A percentile compares a stretch with the other conserved stretches of the same genome.
Conservation (phyloP, 2,329 filamentous ascomycete species). For the Aspergillus novoparasiticus region DNA sequence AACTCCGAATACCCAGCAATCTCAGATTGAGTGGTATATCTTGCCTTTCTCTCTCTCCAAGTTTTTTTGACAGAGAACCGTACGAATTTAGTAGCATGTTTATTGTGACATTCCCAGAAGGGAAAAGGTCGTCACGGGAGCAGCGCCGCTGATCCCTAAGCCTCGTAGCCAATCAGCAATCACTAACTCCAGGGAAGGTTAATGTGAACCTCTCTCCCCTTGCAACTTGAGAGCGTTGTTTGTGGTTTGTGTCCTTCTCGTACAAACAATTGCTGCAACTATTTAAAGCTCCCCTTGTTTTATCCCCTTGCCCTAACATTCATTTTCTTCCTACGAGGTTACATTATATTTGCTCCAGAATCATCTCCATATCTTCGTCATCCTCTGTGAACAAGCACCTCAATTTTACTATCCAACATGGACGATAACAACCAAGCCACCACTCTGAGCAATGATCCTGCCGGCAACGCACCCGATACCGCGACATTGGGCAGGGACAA, state of each 20-base stretch:
- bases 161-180: slow-evolving; percentile 19
- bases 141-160: slow-evolving; percentile 17
- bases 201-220: slow-evolving; percentile 23
- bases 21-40: neutral
- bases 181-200: slow-evolving; percentile 6
- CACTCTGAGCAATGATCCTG: slow-evolving; percentile 40
- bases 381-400: slow-evolving; percentile 11
- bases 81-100: slow-evolving; percentile 18
- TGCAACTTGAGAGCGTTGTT: slow-evolving; percentile 14
- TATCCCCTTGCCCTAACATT: slow-evolving; percentile 19
- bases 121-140: slow-evolving; percentile 23
- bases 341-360: neutral
- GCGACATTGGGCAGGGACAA: slow-evolving; percentile 74
- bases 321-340: neutral
- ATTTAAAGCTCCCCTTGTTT: slow-evolving; percentile 1
- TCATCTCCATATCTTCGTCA: slow-evolving; percentile 19
- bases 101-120: slow-evolving; percentile 19
- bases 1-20: neutral
- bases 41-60: neutral
- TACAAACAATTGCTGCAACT: slow-evolving; percentile 19
- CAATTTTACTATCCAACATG: slow-evolving; percentile 29
- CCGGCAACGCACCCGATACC: slow-evolving; percentile 39
- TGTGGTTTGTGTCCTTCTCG: slow-evolving; percentile 11
- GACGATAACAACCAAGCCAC: slow-evolving; percentile 35
- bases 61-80: neutral